These are phyloP conservation scores for Leptographium radiaticola DNA, from an alignment of 2,329 filamentous ascomycete species.

Conservation along the genomic window DNA sequence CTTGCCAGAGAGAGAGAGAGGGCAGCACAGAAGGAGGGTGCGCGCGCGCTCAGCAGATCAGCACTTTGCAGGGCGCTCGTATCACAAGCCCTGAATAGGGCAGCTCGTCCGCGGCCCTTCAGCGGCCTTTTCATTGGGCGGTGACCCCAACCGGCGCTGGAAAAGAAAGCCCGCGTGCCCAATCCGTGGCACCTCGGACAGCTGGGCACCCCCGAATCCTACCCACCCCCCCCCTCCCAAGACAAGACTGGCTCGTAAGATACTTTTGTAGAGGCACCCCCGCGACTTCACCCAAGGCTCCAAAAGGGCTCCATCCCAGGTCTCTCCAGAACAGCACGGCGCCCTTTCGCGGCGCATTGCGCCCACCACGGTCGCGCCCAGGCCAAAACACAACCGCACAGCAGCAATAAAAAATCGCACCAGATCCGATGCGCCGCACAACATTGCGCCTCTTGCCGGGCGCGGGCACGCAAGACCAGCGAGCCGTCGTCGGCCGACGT, in stretches of 20 bases:
- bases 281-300: constrained; percentile 4
- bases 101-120: background rate
- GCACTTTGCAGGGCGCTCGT: background rate
- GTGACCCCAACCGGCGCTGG: background rate
- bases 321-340: constrained; percentile 5
- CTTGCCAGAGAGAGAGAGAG: too few species aligned
- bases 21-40: background rate
- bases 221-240: background rate
- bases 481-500: background rate
- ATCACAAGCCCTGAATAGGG: background rate
- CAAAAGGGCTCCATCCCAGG: constrained; percentile 3
- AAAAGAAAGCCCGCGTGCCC: background rate
- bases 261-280: background rate
- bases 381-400: constrained; percentile 1
- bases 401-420: background rate
- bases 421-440: background rate
- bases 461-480: background rate
- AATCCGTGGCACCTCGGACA: background rate
- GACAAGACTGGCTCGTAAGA: background rate
- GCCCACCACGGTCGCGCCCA: background rate
- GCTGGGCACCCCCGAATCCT: background rate
- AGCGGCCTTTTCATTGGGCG: constrained; percentile 10
- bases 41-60: background rate
- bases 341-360: background rate
- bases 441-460: background rate